phyloP scores from a whole-genome alignment of 2,329 filamentous ascomycete genomes.

The Podosphaera aphanis region DNA sequence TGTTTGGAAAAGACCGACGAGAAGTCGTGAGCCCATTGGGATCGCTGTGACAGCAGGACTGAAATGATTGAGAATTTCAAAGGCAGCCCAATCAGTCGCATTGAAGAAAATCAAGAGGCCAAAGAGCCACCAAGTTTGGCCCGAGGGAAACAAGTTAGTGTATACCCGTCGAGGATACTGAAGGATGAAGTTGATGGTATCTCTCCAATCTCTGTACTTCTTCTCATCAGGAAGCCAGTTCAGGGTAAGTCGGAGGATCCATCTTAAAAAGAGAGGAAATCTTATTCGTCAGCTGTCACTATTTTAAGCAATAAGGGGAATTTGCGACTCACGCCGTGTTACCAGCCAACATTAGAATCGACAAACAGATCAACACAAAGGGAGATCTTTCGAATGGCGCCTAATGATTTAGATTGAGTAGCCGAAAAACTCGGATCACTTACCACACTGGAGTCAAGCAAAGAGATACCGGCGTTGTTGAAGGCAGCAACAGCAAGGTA shows the following conservation, averaged over 20 bases:
- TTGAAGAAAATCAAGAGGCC: conserved; percentile 37
- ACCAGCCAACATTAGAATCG: conserved; percentile 1
- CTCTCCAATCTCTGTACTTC: conserved; percentile 18
- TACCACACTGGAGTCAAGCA: conserved; percentile 2
- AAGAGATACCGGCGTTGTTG: conserved; percentile 3
- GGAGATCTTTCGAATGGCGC: conserved; percentile 1
- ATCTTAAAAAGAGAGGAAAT: conserved; percentile 38
- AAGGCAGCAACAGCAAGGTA: conserved; percentile 1
- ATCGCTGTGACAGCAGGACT: conserved; percentile 30
- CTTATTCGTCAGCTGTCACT: conserved; percentile 2
- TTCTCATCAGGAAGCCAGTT: conserved; percentile 16
- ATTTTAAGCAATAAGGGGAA: neutral
- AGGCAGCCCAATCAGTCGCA: conserved; percentile 38
- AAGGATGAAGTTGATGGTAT: conserved; percentile 29
- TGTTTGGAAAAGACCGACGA: conserved; percentile 43
- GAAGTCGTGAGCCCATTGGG: conserved; percentile 27
- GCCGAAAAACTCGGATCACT: neutral
- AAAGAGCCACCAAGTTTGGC: conserved; percentile 42
- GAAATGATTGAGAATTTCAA: conserved; percentile 40
- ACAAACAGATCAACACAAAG: neutral
- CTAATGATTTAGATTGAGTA: neutral
- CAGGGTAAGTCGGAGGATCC: conserved; percentile 31
- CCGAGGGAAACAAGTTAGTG: conserved; percentile 38
- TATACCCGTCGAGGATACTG: conserved; percentile 34
- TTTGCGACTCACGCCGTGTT: conserved; percentile 24